Base-by-base conservation (phyloP, 192 early-diverging fungal species). In the Podila verticillata region DNA sequence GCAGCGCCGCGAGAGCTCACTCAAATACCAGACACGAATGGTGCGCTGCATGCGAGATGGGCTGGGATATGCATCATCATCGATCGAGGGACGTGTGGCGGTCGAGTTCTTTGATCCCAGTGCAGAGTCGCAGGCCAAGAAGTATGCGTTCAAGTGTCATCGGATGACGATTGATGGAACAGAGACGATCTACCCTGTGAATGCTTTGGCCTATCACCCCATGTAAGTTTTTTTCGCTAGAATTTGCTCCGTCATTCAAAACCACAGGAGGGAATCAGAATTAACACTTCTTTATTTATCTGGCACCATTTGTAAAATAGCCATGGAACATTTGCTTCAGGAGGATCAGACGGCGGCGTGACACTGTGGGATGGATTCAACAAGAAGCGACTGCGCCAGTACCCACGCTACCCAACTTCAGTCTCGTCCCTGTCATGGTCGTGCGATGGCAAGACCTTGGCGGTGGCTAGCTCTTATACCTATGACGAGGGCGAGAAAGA, bases 91-190 rank as follows among this genome's bases (percentile, higher is more conserved):
- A 5, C 90, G 98, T 17, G 91, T 98, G 22, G 93, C 95, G 2
- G 93, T 99, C 26, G 97, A 99, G 72, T 97, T 92, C 66, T 95
- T 99, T 75, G 92, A 94, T 61, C 86, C 90, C 8, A 81, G 86
- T 20, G 71, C 82, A 28, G 90, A 92, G 72, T 82, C 82, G n/a
- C 89, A 94, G 61, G 81, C 78, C 4, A 92, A 93, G 68, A 97
- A 96, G 75, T 98, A 96, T 70, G 94, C 96, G 0, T 99, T 99
- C 88, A 99, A 99, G 83, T 98, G 95, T 81, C 98, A 99, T 83
- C 90, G 98, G 30, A 87, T 93, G 63, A 83, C 81, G 20, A 84
- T 89, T 13, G 91, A 95, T 65, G 95, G 91, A 15, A 85, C 91
- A 13, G 96, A 98, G 44, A 84, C 88, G 47, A 92, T 99, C 10